Evolutionary conservation across 371 early-diverging fungal genomes (phyloP), one percentile per base, ranked within the genome.

Genomic region (Mucor indicus): DNA sequence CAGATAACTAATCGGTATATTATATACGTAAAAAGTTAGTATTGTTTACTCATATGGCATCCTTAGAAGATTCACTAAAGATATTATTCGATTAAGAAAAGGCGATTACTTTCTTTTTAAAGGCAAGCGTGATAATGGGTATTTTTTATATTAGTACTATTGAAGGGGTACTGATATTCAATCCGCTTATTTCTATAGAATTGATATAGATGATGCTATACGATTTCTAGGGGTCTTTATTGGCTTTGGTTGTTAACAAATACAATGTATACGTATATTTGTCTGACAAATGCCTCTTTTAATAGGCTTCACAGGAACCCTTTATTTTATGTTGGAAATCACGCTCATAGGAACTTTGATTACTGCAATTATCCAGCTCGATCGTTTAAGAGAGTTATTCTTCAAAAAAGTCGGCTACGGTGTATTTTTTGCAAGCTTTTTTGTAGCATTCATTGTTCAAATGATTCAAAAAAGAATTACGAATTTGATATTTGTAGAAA

Each of bases 171-270:
- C 21, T 37, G 5, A 16, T 17, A 16, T 36, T 1, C 23, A 24
- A 12, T 22, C 23, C 4, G 8, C 21, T 41, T 22, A 16, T 16
- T 32, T 24, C 6, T 15, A 13, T 46, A 75, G 72, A n/a, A 64
- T 72, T 30, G 67, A 72, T 46, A 20, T 76, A 20, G 73, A 76
- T 50, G 77, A 76, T 43, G 63, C 68, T 16, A 69, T 76, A 21
- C 77, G 77, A 0, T 72, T 70, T 32, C 40, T 76, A 12, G 77
- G 77, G 13, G 72, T 72, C 2, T 55, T 58, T 29, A 60, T 72
- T 35, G 77, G 77, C 6, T 76, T 76, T 50, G 77, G 73, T 65
- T 62, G 24, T 3, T 0, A 33, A 10, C 33, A 27, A 25, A 11
- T 5, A 35, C 29, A 8, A 2, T 22, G 1, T 6, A 31, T 9